Percentiles rank a stretch among this genome's conserved stretches.
These are phyloP conservation scores for Canna indica DNA, from an alignment of 176 grass and related monocot genomes.

Conservation along the genomic window DNA sequence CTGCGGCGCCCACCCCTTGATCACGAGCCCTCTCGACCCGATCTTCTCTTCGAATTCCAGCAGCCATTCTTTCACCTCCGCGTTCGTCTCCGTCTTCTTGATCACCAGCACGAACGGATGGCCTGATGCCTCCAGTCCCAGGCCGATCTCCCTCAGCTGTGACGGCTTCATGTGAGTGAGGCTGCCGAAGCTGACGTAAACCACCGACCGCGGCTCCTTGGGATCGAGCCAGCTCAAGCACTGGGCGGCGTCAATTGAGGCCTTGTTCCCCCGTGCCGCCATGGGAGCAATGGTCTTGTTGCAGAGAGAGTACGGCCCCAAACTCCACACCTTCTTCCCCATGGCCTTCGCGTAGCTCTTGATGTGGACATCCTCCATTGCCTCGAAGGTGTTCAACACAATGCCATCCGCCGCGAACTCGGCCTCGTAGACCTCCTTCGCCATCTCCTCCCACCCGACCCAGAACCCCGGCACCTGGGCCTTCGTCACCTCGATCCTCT, in stretches of 20 bases:
- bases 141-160: background rate
- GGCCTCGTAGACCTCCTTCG: slow-evolving; percentile 13
- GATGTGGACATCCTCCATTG: slow-evolving; percentile 31
- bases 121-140: background rate
- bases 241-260: background rate
- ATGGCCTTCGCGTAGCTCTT: slow-evolving; percentile 22
- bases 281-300: slow-evolving; percentile 11
- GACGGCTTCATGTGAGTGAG: background rate
- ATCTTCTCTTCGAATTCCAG: background rate
- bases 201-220: slow-evolving; percentile 1
- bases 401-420: slow-evolving; percentile 47
- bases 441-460: background rate
- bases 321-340: slow-evolving; percentile 37
- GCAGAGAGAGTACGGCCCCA: slow-evolving; percentile 42
- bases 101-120: slow-evolving; percentile 2
- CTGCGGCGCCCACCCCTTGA: slow-evolving; percentile 54
- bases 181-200: slow-evolving; percentile 5
- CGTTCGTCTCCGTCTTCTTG: background rate
- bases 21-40: background rate
- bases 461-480: slow-evolving; percentile 28
- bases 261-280: background rate
- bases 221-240: slow-evolving; percentile 6
- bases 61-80: background rate
- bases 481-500: slow-evolving; percentile 27
- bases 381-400: slow-evolving; percentile 50